Evolutionary conservation across 495 filamentous ascomycete species (phyloP).

Genomic region (Lasiosphaeria hispida): DNA sequence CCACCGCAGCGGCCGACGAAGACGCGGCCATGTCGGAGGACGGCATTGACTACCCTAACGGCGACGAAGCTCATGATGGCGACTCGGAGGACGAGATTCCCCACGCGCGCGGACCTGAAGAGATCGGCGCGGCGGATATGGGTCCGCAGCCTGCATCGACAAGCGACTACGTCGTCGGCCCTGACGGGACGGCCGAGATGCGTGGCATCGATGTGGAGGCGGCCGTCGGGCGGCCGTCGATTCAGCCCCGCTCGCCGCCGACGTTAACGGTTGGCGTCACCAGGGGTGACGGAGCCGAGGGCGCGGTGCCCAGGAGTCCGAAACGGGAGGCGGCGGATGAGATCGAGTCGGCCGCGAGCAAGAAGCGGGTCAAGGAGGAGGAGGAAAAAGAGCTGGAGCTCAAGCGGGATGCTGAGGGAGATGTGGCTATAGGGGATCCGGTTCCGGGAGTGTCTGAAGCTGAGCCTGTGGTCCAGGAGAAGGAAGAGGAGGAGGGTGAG

Average conservation of each 20-base stretch:
- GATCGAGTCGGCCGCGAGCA: constrained; percentile 29
- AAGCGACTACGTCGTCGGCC: constrained; percentile 24
- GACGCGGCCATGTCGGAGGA: constrained; percentile 34
- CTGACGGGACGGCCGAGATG: constrained; percentile 34
- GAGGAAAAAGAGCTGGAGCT: constrained; percentile 21
- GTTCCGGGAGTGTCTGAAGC: background rate
- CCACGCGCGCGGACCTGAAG: constrained; percentile 76
- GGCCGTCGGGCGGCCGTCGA: constrained; percentile 47
- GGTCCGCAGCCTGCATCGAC: constrained; percentile 62
- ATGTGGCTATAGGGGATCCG: constrained; percentile 18
- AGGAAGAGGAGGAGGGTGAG: background rate
- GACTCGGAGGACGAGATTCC: constrained; percentile 62
- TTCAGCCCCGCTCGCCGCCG: constrained; percentile 10
- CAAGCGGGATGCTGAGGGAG: constrained; percentile 19
- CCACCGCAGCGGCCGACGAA: constrained; percentile 33
- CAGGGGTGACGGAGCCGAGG: background rate
- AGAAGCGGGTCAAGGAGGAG: constrained; percentile 43
- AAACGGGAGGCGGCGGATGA: constrained; percentile 49
- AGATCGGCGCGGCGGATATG: constrained; percentile 82
- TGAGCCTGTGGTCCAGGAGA: background rate
- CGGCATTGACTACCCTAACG: background rate
- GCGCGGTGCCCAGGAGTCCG: constrained; percentile 25
- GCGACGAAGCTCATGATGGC: constrained; percentile 9
- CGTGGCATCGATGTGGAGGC: constrained; percentile 54
- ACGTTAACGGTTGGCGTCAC: background rate